Conservation (phyloP, 2,329 filamentous ascomycete species). For the Trichophyton verrucosum region DNA sequence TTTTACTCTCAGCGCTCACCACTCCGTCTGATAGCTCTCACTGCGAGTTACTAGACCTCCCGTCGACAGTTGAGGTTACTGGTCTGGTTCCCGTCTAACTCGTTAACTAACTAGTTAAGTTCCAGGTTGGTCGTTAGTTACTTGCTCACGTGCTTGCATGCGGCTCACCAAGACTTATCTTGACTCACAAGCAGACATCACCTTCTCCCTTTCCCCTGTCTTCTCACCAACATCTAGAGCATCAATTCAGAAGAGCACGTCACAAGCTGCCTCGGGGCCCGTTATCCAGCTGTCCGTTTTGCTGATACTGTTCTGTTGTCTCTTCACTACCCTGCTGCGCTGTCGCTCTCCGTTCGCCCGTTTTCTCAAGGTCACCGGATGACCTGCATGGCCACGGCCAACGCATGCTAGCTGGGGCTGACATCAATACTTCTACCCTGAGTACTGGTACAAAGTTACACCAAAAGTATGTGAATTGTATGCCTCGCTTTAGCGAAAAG, state of each 20-base stretch:
- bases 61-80: no score
- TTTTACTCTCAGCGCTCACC: background rate
- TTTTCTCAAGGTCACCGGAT: constrained; percentile 3
- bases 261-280: background rate
- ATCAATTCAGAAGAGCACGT: background rate
- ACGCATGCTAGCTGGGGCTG: background rate
- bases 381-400: constrained; percentile 1
- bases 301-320: background rate
- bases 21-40: background rate
- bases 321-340: background rate
- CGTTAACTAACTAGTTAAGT: background rate
- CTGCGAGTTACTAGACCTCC: no score
- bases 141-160: background rate
- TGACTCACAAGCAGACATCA: background rate
- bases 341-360: background rate
- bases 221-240: background rate
- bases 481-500: background rate
- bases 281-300: background rate
- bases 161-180: background rate
- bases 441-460: constrained; percentile 4
- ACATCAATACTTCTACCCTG: background rate
- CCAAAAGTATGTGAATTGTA: constrained; percentile 3
- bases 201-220: background rate
- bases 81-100: no score
- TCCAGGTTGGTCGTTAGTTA: no score